Evolutionary conservation across 176 grass and related monocot species (phyloP), one percentile per base, ranked within the genome.

Genomic region (Oryza officinalis): DNA sequence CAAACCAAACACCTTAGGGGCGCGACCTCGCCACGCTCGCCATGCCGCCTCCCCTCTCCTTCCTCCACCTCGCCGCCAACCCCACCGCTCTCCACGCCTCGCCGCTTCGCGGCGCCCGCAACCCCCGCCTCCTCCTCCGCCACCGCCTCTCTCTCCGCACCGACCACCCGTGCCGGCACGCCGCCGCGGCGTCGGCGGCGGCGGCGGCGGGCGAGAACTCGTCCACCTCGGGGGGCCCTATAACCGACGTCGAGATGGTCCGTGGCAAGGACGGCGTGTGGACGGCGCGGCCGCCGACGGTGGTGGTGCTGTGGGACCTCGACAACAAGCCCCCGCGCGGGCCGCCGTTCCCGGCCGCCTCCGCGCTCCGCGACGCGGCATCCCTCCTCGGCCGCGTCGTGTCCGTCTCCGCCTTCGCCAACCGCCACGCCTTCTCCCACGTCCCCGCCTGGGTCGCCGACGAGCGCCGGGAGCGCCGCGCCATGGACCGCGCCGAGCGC

Each of bases 251-350:
- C 0, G 92, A 94, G 63, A 91, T 94, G 92, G 71, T 85, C 65
- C 87, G 92, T 17, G 92, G 89, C 27, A 77, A 44, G 13, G 89
- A 90, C 27, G 83, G 88, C 22, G 66, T 90, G 11, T 90, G 88
- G 88, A 90, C 88, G 73, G 86, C 95, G 13, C 91, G 87, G 14
- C 47, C 81, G 12, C 95, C 89, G 10, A 88, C 76, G 0, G 92
- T 95, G 27, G 95, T 91, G 20, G 87, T 98, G 6, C 87, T 98
- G 35, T 95, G 92, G 92, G 95, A 98, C 72, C 95, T 98, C 79
- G 95, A 98, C 82, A 98, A 98, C 87, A 98, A 98, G 82, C 95
- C 95, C 28, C 95, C 92, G 22, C 90, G 84, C 26, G 92, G 92
- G 14, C 81, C 86, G 59, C 95, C 95, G 22, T 95, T 89, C 72